phyloP scores from a whole-genome alignment of 75 land plant genomes.

The Picea sitchensis region DNA sequence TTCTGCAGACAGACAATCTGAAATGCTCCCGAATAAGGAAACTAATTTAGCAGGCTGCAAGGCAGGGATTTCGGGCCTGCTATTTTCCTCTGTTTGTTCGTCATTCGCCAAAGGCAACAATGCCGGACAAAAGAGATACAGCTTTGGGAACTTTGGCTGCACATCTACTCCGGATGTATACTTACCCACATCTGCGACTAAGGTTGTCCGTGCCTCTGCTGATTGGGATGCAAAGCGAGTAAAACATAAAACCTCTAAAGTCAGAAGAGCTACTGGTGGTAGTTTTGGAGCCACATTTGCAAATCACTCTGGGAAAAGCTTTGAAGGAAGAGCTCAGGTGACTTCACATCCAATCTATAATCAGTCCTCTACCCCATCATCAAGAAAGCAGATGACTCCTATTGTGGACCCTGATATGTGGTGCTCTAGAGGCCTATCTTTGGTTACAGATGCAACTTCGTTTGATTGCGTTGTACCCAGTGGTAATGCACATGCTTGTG shows the following conservation, averaged over 20 bases:
- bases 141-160: constrained; percentile 37
- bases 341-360: neutral
- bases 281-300: neutral
- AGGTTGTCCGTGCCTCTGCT: constrained; percentile 30
- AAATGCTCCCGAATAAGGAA: neutral
- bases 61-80: constrained; percentile 8
- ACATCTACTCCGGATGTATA: constrained; percentile 23
- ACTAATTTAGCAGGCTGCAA: constrained; percentile 1
- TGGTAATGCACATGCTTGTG: neutral
- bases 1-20: neutral
- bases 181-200: constrained; percentile 26
- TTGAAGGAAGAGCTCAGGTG: constrained; percentile 6
- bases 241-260: constrained; percentile 11
- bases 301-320: neutral
- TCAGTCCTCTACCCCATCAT: neutral
- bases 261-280: constrained; percentile 10
- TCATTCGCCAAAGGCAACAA: neutral
- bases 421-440: constrained; percentile 6
- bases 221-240: constrained; percentile 37
- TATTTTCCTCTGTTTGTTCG: neutral
- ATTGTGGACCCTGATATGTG: constrained; percentile 2
- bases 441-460: neutral
- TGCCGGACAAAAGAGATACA: constrained; percentile 1
- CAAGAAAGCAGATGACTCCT: constrained; percentile 1
- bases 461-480: constrained; percentile 4